Base-by-base conservation (phyloP, 441 rosid genomes). In the Pelargonium citronellum region DNA sequence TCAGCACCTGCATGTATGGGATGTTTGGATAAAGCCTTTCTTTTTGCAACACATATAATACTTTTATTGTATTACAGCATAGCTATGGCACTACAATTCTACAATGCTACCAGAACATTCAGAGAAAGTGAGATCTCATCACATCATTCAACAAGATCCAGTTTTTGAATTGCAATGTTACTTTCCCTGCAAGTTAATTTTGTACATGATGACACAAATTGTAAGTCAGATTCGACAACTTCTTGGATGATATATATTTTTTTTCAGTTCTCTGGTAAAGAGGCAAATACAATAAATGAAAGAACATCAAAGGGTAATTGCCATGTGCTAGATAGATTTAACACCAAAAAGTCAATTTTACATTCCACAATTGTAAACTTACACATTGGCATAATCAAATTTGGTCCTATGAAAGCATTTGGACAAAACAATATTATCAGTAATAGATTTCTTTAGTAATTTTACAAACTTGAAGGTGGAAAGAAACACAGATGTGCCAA, bases 71-170 rank as follows among this genome's bases (percentile, higher is more conserved):
- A 55, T 55, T 16, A 55, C 62, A 17, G 62, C 62, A 17, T 55
- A 1, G 5, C 11, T 15, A 41, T 55, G 51, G 30, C 64, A 44
- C 63, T 6, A n/a, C n/a, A n/a, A n/a, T n/a, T n/a, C n/a, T n/a
- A 19, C 17, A 24, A 53, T 15, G 49, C 46, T 64, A 64, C 60
- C 2, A 22, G 49, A 41, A n/a, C 11, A 55, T 7, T 2, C 27
- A 16, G 16, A 8, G 41, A 44, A 46, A 49, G 37, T 49, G 55
- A 49, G 62, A 55, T 55, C 62, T 5, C 43, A 68, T 74, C 47
- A 61, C 73, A 75, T 55, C 67, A 61, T 39, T 65, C 13, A 58
- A 53, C 64, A 69, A 66, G 27, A 43, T 49, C 53, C 30, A 34
- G 10, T 15, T 19, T 34, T 58, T n/a, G 55, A 61, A 64, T n/a